Conservation (phyloP, 139 green algal genomes). For the Coccomyxa sp. region DNA sequence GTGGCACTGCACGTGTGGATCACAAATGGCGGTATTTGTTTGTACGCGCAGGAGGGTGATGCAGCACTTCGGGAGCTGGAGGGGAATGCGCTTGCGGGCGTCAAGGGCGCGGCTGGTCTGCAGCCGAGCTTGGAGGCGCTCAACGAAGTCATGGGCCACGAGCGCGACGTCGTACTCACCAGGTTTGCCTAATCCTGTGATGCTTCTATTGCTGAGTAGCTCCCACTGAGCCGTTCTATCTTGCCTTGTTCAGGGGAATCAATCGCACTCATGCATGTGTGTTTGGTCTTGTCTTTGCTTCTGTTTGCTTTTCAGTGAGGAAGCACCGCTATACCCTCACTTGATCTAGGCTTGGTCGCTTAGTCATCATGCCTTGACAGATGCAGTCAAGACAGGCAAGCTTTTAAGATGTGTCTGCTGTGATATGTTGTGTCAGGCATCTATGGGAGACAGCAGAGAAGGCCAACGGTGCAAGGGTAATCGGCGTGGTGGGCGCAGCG, state of each 20-base stretch:
- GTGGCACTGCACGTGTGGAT: too few species aligned
- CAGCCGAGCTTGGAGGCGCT: slow-evolving; percentile 27
- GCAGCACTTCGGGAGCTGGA: slow-evolving; percentile 36
- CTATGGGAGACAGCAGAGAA: slow-evolving; percentile 37
- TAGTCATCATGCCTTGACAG: too few species aligned
- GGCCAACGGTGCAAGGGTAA: slow-evolving; percentile 15
- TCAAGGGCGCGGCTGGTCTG: slow-evolving; percentile 28
- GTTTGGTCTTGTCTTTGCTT: too few species aligned
- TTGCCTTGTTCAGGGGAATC: too few species aligned
- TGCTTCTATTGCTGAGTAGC: neutral
- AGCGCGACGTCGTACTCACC: slow-evolving; percentile 38
- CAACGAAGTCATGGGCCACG: slow-evolving; percentile 35
- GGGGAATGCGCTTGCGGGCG: slow-evolving; percentile 24
- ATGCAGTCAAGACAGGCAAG: too few species aligned
- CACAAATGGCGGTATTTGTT: too few species aligned
- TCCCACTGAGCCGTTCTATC: too few species aligned
- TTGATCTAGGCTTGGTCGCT: too few species aligned
- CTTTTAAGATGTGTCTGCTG: too few species aligned
- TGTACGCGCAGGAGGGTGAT: slow-evolving; percentile 18
- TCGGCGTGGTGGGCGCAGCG: slow-evolving; percentile 43
- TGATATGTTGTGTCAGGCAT: slow-evolving; percentile 9
- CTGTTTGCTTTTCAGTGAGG: too few species aligned
- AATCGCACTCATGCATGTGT: too few species aligned
- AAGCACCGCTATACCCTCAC: too few species aligned
- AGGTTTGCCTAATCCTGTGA: slow-evolving; percentile 6